Evolutionary conservation across 257 asterid species (phyloP), one percentile per base, ranked within the genome.

Genomic region (Mitragyna speciosa): DNA sequence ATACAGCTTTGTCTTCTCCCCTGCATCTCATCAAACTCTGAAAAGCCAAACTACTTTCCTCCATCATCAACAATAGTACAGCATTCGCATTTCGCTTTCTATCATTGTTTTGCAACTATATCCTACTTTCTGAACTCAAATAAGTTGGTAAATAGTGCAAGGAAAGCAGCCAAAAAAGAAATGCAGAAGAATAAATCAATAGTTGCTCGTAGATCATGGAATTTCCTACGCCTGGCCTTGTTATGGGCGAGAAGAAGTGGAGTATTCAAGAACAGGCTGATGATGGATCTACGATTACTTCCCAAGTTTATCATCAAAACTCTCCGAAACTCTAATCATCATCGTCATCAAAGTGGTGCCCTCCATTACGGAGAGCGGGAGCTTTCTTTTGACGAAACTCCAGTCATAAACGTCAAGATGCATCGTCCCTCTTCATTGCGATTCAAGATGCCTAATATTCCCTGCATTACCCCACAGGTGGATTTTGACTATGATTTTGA

Each of bases 391-490:
- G 93, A 87, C 43, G 92, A 91, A 19, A 88, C 97, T 1, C 98
- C 97, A 0, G 75, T 89, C 1, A 63, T 89, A 52, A 92, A 84
- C 36, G 81, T 93, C 8, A 92, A 81, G 70, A 90, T 93, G 97
- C 89, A 84, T 77, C 95, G 97, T n/a, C 96, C 94, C 48, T 77
- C 98, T 36, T 90, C 98, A 7, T 75, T 92, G 65, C 86, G 90
- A 15, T 92, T 92, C 86, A 93, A 86, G 84, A 68, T 93, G 89
- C 97, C 97, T 0, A 82, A 78, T 22, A 89, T 94, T 0, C 97
- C 98, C 24, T 94, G 98, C 86, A 91, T 94, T 81, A 90, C 81
- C 22, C 88, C 95, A 24, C 86, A 77, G 2, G 86, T 85, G 2
- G 98, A 92, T 77, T 89, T 89, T 76, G 94, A 92, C 51, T 89